Evolutionary conservation across 1,284 basidiomycete genomes (phyloP).

Genomic region (Ceratorhiza oryzae-sativae): DNA sequence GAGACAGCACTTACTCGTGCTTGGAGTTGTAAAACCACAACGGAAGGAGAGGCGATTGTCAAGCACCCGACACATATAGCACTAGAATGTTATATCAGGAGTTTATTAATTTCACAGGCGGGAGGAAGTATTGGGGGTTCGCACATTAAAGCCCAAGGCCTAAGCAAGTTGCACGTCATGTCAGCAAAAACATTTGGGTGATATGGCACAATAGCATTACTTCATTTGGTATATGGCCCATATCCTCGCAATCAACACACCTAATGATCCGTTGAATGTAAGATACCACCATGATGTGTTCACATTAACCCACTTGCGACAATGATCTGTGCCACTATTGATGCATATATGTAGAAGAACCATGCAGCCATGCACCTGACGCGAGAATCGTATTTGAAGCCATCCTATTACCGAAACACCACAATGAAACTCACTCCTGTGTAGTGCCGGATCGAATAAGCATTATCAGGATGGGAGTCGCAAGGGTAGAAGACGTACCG

Average conservation of each 20-base stretch:
- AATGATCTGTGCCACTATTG: conserved; percentile 20
- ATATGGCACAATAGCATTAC: background rate
- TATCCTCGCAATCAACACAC: conserved; percentile 11
- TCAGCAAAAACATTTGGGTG: background rate
- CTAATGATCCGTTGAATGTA: background rate
- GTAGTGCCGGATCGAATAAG: too few species aligned
- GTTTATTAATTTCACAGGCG: too few species aligned
- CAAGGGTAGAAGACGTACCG: background rate
- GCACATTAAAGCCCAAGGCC: conserved; percentile 2
- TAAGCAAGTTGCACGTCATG: background rate
- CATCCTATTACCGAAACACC: too few species aligned
- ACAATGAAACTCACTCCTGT: too few species aligned
- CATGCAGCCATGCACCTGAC: conserved; percentile 24
- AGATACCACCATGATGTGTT: background rate
- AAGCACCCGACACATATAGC: background rate
- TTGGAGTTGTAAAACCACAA: conserved; percentile 12
- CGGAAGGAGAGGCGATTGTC: background rate
- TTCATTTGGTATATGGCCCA: conserved; percentile 24
- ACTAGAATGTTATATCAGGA: too few species aligned
- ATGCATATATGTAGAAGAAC: conserved; percentile 32
- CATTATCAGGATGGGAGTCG: background rate
- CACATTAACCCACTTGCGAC: conserved; percentile 9
- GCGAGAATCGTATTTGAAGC: too few species aligned
- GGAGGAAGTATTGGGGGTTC: too few species aligned
- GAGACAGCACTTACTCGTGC: background rate